A percentile compares a stretch with the other conserved stretches of the same genome.
Evolutionary conservation across 805 yeast species (phyloP).

Genomic region (Clavispora vitiphila): DNA sequence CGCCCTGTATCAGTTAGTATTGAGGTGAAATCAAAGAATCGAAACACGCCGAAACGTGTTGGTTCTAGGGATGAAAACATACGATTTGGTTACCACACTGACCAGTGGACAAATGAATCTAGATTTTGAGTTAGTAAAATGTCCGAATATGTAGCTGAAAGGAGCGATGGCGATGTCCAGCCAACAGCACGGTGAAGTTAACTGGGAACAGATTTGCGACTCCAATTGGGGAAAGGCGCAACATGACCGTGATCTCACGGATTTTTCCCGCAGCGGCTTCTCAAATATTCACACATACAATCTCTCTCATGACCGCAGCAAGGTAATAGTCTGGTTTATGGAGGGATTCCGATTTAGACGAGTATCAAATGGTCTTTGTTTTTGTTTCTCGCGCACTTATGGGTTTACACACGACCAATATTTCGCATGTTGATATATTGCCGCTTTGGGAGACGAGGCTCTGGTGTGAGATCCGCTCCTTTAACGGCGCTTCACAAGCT

Average conservation of each 20-base stretch:
- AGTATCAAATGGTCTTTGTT: conserved; percentile 6
- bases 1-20: conserved; percentile 51
- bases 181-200: background rate
- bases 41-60: no score
- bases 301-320: conserved; percentile 21
- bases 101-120: conserved; percentile 95
- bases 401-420: conserved; percentile 18
- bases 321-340: conserved; percentile 1
- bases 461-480: background rate
- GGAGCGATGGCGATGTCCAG: background rate
- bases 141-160: background rate
- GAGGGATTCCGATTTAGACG: conserved; percentile 6
- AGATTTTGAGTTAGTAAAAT: conserved; percentile 10
- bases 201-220: background rate
- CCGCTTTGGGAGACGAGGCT: conserved; percentile 7
- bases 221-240: background rate
- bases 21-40: background rate
- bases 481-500: background rate
- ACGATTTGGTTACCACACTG: conserved; percentile 98
- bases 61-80: conserved; percentile 39
- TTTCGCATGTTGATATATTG: conserved; percentile 10
- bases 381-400: conserved; percentile 17
- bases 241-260: background rate
- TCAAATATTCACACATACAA: conserved; percentile 14
- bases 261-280: background rate